Conservation (phyloP, 768 basidiomycete species). For the Royoungia palumana region DNA sequence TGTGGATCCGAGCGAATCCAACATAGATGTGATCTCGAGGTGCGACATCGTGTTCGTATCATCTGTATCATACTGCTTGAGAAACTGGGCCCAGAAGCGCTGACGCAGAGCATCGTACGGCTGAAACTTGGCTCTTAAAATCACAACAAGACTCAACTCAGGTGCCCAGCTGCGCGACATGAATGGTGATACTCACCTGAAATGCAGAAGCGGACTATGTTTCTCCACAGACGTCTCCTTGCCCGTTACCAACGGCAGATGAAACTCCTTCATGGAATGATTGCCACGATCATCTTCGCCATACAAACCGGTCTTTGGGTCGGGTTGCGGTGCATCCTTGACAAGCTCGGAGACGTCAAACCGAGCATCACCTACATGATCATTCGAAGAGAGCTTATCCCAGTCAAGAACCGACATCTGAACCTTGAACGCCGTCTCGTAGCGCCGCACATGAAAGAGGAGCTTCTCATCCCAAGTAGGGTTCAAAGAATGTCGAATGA, state of each 20-base stretch:
- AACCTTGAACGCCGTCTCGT: slow-evolving; percentile 75
- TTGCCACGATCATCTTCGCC: slow-evolving; percentile 34
- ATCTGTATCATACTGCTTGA: slow-evolving; percentile 88
- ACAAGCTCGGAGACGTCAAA: slow-evolving; percentile 73
- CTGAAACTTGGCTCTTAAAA: slow-evolving; percentile 82
- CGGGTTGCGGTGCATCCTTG: slow-evolving; percentile 61
- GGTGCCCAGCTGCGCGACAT: not conserved
- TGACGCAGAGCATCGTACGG: slow-evolving; percentile 91
- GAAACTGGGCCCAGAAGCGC: slow-evolving; percentile 85
- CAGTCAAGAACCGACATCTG: slow-evolving; percentile 89
- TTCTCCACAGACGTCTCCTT: slow-evolving; percentile 74
- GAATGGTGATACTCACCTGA: slow-evolving; percentile 44
- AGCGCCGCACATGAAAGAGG: slow-evolving; percentile 88
- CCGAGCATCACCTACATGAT: slow-evolving; percentile 76
- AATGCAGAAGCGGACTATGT: slow-evolving; percentile 62
- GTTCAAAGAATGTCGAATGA: slow-evolving; percentile 79
- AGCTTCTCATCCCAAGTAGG: slow-evolving; percentile 95
- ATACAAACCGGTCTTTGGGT: slow-evolving; percentile 48
- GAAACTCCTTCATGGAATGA: slow-evolving; percentile 68
- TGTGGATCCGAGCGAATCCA: slow-evolving; percentile 95
- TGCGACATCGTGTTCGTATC: slow-evolving; percentile 72
- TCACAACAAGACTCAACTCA: slow-evolving; percentile 5
- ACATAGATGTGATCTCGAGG: slow-evolving; percentile 89
- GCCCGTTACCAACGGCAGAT: slow-evolving; percentile 55
- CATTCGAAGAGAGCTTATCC: slow-evolving; percentile 91